Evolutionary conservation across 1,139 yeast genomes (phyloP).

Genomic region (Martiniozyma asiatica): DNA sequence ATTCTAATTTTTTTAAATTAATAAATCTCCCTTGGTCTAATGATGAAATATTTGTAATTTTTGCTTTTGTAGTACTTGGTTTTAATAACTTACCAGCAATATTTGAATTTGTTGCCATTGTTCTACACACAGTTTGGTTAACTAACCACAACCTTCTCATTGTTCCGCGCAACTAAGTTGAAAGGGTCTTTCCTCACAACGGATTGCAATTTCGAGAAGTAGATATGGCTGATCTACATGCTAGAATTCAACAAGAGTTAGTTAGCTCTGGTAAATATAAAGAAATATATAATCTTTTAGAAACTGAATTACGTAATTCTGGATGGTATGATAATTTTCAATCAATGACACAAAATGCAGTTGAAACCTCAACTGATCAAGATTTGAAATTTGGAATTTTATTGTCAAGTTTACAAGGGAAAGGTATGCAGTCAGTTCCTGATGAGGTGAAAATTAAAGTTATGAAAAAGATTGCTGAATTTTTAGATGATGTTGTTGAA

Average conservation of each 20-base stretch:
- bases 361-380: conserved; percentile 18
- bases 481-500: conserved; percentile 40
- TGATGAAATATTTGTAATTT: conserved; percentile 23
- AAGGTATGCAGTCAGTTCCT: conserved; percentile 41
- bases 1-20: conserved; percentile 49
- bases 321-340: conserved; percentile 83
- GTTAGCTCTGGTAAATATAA: conserved; percentile 77
- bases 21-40: conserved; percentile 45
- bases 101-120: background rate
- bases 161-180: no score
- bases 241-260: conserved; percentile 57
- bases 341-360: conserved; percentile 36
- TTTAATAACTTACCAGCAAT: conserved; percentile 7
- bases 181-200: no score
- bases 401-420: conserved; percentile 38
- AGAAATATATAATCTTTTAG: conserved; percentile 45
- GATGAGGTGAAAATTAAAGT: conserved; percentile 49
- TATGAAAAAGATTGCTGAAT: conserved; percentile 43
- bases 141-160: no score
- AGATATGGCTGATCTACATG: conserved; percentile 35
- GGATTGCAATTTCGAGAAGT: no score
- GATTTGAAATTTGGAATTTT: conserved; percentile 39
- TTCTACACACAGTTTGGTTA: no score
- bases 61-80: conserved; percentile 20
- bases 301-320: conserved; percentile 53